Evolutionary conservation across 2,329 filamentous ascomycete genomes (phyloP), one percentile per base, ranked within the genome.

Genomic region (Chaetomium strumarium): DNA sequence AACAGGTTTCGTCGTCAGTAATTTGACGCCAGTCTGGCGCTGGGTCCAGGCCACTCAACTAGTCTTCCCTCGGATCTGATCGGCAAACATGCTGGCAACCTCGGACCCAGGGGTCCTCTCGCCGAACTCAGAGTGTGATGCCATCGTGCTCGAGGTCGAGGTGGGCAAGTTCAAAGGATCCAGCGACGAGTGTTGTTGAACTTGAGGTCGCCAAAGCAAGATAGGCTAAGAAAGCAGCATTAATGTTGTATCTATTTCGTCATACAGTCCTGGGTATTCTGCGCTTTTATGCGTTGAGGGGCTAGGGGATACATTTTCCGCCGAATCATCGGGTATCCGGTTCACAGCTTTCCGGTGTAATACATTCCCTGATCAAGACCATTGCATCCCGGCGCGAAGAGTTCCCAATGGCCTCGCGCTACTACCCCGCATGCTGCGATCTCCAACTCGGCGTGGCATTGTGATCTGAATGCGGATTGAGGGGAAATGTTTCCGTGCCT

Each of bases 71-170:
- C 58, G 59, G 42, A 69, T 64, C 9, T 61, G 54, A 14, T 61
- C 56, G 1, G 54, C 56, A 49, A 68, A 68, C 2, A 54, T 49
- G 10, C 55, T 46, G 14, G 63, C 62, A 3, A 70, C 70, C 52
- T 70, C 65, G 5, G 66, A 68, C 2, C 65, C 70, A 3, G 66
- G 66, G 1, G 69, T 71, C 3, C 59, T 52, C 11, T 64, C 59
- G 17, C 64, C 64, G 49, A 67, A 72, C 12, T 66, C 65, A 5
- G 64, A 39, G 45, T 73, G 68, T 10, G 70, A 67, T n/a, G 65
- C 59, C 65, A 66, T 67, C 14, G 17, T 51, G 42, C 10, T 24
- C 11, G 20, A 29, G 3, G n/a, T 12, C 20, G 45, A 13, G 11
- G 17, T 19, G 9, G 24, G 24, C 24, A 24, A 24, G 24, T 24